Evolutionary conservation across 2,329 filamentous ascomycete genomes (phyloP).

Genomic region (Xylaria sp.): DNA sequence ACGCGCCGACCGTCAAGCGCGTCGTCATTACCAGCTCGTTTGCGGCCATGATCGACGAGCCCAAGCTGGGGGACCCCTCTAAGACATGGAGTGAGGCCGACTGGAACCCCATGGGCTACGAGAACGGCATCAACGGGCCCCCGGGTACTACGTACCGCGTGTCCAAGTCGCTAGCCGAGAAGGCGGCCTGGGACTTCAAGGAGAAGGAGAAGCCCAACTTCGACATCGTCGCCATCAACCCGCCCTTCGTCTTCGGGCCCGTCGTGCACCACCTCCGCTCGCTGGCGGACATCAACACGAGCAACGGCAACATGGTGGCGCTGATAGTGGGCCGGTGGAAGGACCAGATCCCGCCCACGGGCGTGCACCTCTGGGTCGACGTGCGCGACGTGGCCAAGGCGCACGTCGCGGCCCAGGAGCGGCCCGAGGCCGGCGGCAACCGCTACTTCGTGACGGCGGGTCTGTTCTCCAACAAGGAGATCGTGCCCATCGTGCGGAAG

Average conservation of each 20-base stretch:
- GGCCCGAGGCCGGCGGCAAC: slow-evolving; percentile 59
- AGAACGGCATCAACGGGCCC: slow-evolving; percentile 54
- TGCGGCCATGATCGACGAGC: slow-evolving; percentile 60
- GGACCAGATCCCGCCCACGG: slow-evolving; percentile 55
- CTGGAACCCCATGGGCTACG: slow-evolving; percentile 65
- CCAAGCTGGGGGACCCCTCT: slow-evolving; percentile 52
- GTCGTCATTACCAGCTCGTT: slow-evolving; percentile 73
- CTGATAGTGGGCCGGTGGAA: slow-evolving; percentile 64
- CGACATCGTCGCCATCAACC: slow-evolving; percentile 64
- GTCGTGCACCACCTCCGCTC: slow-evolving; percentile 60
- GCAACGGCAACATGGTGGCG: slow-evolving; percentile 62
- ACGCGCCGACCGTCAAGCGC: slow-evolving; percentile 71
- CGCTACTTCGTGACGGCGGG: slow-evolving; percentile 63
- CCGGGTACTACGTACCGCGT: slow-evolving; percentile 62
- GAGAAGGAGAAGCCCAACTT: slow-evolving; percentile 57
- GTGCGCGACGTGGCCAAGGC: slow-evolving; percentile 66
- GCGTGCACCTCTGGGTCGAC: slow-evolving; percentile 63
- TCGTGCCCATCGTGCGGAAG: slow-evolving; percentile 57
- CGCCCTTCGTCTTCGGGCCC: slow-evolving; percentile 66
- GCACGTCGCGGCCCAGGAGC: slow-evolving; percentile 64
- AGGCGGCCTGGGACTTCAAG: slow-evolving; percentile 65
- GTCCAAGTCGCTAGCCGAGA: slow-evolving; percentile 66
- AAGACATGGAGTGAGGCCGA: slow-evolving; percentile 59
- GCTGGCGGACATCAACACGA: slow-evolving; percentile 63
- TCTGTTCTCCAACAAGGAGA: slow-evolving; percentile 58